phyloP scores from a whole-genome alignment of 1,284 basidiomycete genomes.

The Cryptococcus neoformans region DNA sequence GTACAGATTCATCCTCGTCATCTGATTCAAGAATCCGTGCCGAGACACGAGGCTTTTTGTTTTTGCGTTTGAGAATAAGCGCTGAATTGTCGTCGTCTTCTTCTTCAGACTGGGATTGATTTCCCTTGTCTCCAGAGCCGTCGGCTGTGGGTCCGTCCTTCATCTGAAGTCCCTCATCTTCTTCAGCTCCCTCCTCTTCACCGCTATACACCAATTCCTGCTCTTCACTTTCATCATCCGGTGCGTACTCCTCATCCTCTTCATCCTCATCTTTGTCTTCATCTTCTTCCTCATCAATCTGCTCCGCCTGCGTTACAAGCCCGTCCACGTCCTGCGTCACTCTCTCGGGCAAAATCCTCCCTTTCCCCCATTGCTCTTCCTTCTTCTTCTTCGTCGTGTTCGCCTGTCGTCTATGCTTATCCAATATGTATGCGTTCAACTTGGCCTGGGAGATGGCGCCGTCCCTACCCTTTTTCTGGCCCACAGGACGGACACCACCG shows the following conservation, averaged over 20 bases:
- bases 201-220: constrained; percentile 13
- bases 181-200: constrained; percentile 15
- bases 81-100: constrained; percentile 18
- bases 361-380: constrained; percentile 25
- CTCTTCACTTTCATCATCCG: constrained; percentile 11
- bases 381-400: constrained; percentile 13
- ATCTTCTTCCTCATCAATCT: constrained; percentile 8
- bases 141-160: constrained; percentile 4
- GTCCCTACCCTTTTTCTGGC: constrained; percentile 31
- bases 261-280: constrained; percentile 9
- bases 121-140: not conserved
- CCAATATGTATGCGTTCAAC: constrained; percentile 14
- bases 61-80: constrained; percentile 6
- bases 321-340: constrained; percentile 17
- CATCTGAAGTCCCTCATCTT: constrained; percentile 6
- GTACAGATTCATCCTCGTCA: not conserved
- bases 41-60: not conserved
- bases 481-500: constrained; percentile 26
- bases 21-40: not conserved
- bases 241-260: constrained; percentile 10
- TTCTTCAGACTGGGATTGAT: not conserved
- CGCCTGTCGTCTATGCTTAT: constrained; percentile 18
- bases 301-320: not conserved
- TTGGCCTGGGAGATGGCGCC: constrained; percentile 12
- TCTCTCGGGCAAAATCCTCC: constrained; percentile 22